phyloP scores from a whole-genome alignment of 108 stramenopile genomes.

The Cyclotella kingstonii region DNA sequence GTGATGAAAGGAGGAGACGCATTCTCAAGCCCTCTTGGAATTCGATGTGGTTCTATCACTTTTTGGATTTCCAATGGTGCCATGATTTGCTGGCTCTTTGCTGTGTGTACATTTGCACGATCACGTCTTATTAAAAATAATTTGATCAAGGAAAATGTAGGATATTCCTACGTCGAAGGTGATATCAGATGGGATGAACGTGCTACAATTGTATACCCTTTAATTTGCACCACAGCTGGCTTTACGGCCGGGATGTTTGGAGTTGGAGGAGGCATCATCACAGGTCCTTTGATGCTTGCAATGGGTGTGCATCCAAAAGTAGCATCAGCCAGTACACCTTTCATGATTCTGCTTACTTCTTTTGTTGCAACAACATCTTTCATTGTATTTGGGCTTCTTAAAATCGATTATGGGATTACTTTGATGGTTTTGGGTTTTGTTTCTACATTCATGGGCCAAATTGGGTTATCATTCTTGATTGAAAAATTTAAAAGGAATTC shows the following conservation, averaged over 20 bases:
- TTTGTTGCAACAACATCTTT: conserved; percentile 88
- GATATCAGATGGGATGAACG: conserved; percentile 89
- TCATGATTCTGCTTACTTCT: conserved; percentile 94
- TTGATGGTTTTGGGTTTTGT: conserved; percentile 87
- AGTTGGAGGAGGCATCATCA: conserved; percentile 92
- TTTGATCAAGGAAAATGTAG: conserved; percentile 37
- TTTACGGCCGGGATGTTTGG: conserved; percentile 97
- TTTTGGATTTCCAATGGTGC: conserved; percentile 81
- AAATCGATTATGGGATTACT: conserved; percentile 80
- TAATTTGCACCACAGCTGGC: conserved; percentile 88
- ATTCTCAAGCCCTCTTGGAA: conserved; percentile 81
- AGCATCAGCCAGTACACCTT: conserved; percentile 83
- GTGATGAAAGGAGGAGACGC: conserved; percentile 83
- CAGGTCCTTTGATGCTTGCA: conserved; percentile 93
- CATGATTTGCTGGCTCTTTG: conserved; percentile 76
- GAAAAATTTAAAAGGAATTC: conserved; percentile 88
- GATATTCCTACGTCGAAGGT: conserved; percentile 59
- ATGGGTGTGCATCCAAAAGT: conserved; percentile 95
- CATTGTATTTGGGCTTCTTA: conserved; percentile 88
- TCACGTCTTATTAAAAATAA: conserved; percentile 46
- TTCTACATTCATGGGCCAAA: conserved; percentile 81
- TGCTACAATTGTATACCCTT: conserved; percentile 87
- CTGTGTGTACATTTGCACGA: conserved; percentile 58
- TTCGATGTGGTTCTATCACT: conserved; percentile 66
- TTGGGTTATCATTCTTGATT: conserved; percentile 74